Base-by-base conservation (phyloP, 371 early-diverging fungal species). In the Apophysomyces ossiformis region DNA sequence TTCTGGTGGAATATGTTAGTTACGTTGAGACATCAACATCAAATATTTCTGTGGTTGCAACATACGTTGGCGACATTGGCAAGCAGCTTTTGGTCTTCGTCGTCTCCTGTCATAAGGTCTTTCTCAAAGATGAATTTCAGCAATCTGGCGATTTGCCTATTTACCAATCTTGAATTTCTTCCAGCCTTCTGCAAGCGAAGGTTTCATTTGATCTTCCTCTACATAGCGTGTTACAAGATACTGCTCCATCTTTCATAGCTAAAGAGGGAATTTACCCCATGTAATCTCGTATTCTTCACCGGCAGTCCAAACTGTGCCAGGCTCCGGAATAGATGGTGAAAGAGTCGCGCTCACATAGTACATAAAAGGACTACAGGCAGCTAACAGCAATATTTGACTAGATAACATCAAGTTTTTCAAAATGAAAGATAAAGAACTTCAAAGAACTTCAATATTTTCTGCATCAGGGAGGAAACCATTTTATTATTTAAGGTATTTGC, bases 51-150 rank as follows among this genome's bases (percentile, higher is more conserved):
- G 32, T 2, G 41, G 41, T 8, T 41, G 13, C 8, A 13, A 32
- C 73, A 43, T 69, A 76, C 76, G 15, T 45, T 60, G 26, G 74
- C 79, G 26, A 79, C 69, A 36, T 66, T 76, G 36, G 44, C 64
- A 18, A 79, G 57, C 7, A 70, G 66, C 39, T 63, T 69, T 59
- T 79, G 79, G 26, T 70, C 47, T 15, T 62, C 38, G 65, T 79
- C 73, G 36, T 79, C 79, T 26, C 79, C 79, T 4, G 79, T 79
- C 79, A 79, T 79, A 32, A 79, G 70, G 57, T 79, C 79, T 79
- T 67, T 13, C 15, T 18, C 15, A 32, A 15, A 41, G 11, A 41
- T 41, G 2, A 41, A 13, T 41, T 1, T 13, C 41, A 41, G 5
- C 41, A 41, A 41, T 8, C 0, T 4, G 41, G 2, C 13, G 41